These are phyloP conservation scores for Cardamine chenopodiifolia DNA, from an alignment of 345 rosid species.

Conservation along the genomic window DNA sequence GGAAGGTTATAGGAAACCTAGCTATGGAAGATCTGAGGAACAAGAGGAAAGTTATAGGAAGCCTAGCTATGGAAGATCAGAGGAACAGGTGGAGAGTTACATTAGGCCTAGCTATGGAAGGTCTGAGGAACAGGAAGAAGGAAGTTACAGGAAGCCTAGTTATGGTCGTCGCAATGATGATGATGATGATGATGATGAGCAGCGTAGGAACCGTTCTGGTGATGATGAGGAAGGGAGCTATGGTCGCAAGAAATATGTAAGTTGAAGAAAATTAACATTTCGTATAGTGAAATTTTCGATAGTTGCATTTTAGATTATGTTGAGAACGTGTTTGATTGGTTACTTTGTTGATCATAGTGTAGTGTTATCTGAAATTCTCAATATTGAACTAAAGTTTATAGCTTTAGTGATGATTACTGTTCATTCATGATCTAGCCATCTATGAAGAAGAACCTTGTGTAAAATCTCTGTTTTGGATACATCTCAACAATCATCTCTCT, in stretches of 20 bases:
- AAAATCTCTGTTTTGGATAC: background rate
- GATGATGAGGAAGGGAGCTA: constrained; percentile 62
- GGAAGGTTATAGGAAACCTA: constrained; percentile 35
- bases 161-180: constrained; percentile 61
- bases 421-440: background rate
- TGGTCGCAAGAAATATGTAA: constrained; percentile 91
- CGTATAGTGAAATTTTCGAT: too few relatives aligned
- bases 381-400: background rate
- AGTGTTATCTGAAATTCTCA: background rate
- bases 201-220: constrained; percentile 48
- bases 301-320: constrained; percentile 12
- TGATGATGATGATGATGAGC: constrained; percentile 50
- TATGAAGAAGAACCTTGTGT: background rate
- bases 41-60: constrained; percentile 39
- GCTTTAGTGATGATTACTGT: constrained; percentile 3
- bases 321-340: background rate
- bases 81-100: constrained; percentile 35
- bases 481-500: background rate
- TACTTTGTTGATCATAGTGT: constrained; percentile 2
- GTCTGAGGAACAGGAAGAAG: constrained; percentile 51
- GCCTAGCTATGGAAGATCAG: constrained; percentile 47
- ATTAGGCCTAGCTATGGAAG: constrained; percentile 22
- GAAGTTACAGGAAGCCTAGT: constrained; percentile 44
- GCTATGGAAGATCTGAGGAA: constrained; percentile 47
- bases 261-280: constrained; percentile 11